These are phyloP conservation scores for Roridomyces roridus DNA, from an alignment of 768 basidiomycete species.

Conservation along the genomic window DNA sequence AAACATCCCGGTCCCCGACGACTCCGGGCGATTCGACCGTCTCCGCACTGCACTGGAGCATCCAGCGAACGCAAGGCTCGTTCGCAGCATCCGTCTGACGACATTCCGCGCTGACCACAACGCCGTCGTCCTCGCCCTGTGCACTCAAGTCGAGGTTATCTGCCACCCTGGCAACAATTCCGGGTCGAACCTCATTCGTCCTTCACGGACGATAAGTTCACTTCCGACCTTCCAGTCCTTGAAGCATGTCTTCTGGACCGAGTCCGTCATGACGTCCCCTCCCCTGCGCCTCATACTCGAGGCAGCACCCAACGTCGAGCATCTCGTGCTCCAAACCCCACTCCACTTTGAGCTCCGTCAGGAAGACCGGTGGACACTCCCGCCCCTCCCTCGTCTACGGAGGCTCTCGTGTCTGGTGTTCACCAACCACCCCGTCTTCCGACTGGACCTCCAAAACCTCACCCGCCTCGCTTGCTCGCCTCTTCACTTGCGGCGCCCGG, in stretches of 20 bases:
- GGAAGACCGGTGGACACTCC: neutral
- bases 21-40: neutral
- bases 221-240: neutral
- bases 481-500: neutral
- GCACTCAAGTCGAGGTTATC: constrained; percentile 7
- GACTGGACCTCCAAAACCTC: neutral
- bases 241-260: constrained; percentile 5
- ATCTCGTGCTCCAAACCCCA: neutral
- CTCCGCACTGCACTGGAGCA: neutral
- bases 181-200: no score
- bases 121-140: neutral
- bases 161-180: neutral
- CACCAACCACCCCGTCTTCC: neutral
- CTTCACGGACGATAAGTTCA: no score
- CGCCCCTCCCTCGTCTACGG: neutral
- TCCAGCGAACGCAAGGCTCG: neutral
- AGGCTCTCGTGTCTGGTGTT: neutral
- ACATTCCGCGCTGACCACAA: constrained; percentile 8
- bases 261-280: neutral
- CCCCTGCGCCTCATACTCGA: neutral
- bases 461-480: constrained; percentile 9
- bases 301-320: neutral
- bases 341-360: no score
- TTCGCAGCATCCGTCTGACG: constrained; percentile 17
- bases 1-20: constrained; percentile 2